phyloP scores from a whole-genome alignment of 78 protist species.

The Dictyostelium purpureum region DNA sequence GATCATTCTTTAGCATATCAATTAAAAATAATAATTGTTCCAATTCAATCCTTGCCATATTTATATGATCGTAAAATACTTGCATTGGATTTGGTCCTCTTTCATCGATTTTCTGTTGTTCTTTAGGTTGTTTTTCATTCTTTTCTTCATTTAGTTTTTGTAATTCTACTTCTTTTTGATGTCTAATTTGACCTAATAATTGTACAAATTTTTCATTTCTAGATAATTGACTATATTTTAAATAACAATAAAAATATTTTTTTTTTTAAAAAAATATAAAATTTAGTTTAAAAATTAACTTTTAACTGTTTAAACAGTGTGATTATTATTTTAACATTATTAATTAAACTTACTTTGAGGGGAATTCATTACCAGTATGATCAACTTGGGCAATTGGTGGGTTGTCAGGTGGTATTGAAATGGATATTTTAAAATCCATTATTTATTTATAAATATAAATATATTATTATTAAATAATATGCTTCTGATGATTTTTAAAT shows the following conservation, averaged over 20 bases:
- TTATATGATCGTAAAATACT: slow-evolving; percentile 27
- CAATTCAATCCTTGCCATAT: slow-evolving; percentile 53
- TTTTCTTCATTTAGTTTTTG: slow-evolving; percentile 2
- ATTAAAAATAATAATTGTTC: slow-evolving; percentile 42
- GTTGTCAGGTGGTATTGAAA: slow-evolving; percentile 65
- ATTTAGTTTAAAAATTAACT: not conserved
- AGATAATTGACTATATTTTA: not conserved
- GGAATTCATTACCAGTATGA: slow-evolving; percentile 52
- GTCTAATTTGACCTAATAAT: slow-evolving; percentile 25
- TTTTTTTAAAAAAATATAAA: not conserved
- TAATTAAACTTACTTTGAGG: slow-evolving; percentile 3
- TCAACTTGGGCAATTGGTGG: slow-evolving; percentile 57
- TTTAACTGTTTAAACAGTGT: not conserved
- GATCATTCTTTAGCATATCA: slow-evolving; percentile 22
- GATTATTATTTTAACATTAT: not conserved
- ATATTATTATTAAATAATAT: no score
- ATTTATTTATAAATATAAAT: not conserved
- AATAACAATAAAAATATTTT: not conserved
- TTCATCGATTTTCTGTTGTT: not conserved
- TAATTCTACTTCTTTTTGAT: slow-evolving; percentile 10
- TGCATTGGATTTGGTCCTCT: slow-evolving; percentile 16
- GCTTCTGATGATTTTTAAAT: no score
- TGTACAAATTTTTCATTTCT: slow-evolving; percentile 2
- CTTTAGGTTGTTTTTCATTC: not conserved
- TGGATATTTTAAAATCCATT: slow-evolving; percentile 49